phyloP scores from a whole-genome alignment of 305 asterid species.

The Fraxinus sp. region DNA sequence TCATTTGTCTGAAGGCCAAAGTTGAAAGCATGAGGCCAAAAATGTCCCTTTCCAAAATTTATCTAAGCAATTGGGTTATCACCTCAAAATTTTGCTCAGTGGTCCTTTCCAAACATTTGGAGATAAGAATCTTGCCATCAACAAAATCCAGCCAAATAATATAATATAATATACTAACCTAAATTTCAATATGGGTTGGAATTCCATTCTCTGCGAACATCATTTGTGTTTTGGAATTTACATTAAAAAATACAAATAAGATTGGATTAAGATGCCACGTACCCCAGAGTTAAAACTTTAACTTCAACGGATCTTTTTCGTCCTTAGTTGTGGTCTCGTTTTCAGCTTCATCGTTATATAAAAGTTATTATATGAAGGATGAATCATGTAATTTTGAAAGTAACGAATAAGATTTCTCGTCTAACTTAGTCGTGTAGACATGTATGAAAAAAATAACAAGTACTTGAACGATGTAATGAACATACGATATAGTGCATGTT shows the following conservation, averaged over 20 bases:
- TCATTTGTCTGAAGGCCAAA: slow-evolving; percentile 56
- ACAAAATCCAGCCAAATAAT: background rate
- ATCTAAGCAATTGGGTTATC: background rate
- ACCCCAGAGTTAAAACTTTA: background rate
- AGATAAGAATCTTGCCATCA: slow-evolving; percentile 5
- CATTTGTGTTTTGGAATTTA: slow-evolving; percentile 24
- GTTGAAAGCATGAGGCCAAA: slow-evolving; percentile 32
- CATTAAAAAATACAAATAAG: background rate
- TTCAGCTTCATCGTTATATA: slow-evolving; percentile 3
- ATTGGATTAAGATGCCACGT: slow-evolving; percentile 41
- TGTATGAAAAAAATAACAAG: background rate
- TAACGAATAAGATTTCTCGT: background rate
- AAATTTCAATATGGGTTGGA: slow-evolving; percentile 21
- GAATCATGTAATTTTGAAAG: background rate
- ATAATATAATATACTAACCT: background rate
- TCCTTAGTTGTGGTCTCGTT: background rate
- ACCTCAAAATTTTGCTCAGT: slow-evolving; percentile 21
- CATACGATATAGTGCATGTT: background rate
- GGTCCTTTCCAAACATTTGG: slow-evolving; percentile 30
- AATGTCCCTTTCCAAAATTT: background rate
- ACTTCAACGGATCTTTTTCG: slow-evolving; percentile 31
- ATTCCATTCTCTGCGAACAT: slow-evolving; percentile 20
- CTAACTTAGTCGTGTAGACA: background rate
- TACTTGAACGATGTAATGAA: background rate
- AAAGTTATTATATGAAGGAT: too few relatives aligned